phyloP scores from a whole-genome alignment of 306 rosid species.

The Citrullus amarus region DNA sequence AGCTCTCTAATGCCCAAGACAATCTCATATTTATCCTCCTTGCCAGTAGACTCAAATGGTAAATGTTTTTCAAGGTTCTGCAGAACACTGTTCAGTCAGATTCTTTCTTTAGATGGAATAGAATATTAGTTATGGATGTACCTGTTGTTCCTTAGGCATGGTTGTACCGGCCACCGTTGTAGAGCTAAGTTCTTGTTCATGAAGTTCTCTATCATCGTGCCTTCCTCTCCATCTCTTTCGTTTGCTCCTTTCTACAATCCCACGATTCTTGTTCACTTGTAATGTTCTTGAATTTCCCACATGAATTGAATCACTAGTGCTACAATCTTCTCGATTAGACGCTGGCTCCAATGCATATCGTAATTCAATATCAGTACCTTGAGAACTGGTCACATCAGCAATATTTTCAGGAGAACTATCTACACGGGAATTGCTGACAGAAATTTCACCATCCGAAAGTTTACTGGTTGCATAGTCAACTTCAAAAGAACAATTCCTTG shows the following conservation, averaged over 20 bases:
- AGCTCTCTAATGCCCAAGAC: constrained; percentile 80
- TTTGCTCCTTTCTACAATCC: constrained; percentile 69
- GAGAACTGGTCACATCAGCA: constrained; percentile 57
- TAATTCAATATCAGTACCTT: constrained; percentile 50
- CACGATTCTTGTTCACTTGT: constrained; percentile 44
- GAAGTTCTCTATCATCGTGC: constrained; percentile 43
- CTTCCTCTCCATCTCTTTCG: constrained; percentile 98
- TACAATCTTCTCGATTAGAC: constrained; percentile 69
- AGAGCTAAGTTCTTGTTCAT: constrained; percentile 43
- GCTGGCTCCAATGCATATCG: constrained; percentile 53
- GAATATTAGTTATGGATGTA: constrained; percentile 15
- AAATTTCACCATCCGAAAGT: constrained; percentile 74
- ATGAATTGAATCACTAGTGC: constrained; percentile 79
- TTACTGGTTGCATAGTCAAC: constrained; percentile 49
- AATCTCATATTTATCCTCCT: constrained; percentile 69
- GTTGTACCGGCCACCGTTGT: constrained; percentile 17
- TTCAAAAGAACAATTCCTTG: constrained; percentile 57
- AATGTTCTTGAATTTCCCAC: constrained; percentile 38
- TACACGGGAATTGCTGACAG: constrained; percentile 41
- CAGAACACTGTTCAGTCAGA: constrained; percentile 18
- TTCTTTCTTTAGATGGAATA: constrained; percentile 8
- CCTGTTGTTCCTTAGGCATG: constrained; percentile 59
- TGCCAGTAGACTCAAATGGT: constrained; percentile 25
- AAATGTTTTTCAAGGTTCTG: constrained; percentile 54
- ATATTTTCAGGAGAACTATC: constrained; percentile 69